Percentiles rank a stretch among this genome's conserved stretches.
Evolutionary conservation across 2,329 filamentous ascomycete genomes (phyloP).

Genomic region (Penicillium sp.): DNA sequence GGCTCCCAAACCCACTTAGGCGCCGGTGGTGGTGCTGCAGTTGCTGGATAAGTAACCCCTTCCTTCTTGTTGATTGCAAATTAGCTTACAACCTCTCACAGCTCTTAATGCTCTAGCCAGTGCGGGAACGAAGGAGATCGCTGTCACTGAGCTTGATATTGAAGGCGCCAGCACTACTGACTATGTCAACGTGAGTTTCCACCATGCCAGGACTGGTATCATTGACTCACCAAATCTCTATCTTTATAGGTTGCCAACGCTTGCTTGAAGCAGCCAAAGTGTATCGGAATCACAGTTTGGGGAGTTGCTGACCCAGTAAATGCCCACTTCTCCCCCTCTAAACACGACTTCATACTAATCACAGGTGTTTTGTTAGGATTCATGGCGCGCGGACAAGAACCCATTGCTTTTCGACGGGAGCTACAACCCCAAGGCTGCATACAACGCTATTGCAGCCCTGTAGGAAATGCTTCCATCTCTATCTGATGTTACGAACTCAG

Average conservation of each 20-base stretch:
- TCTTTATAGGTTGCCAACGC: slow-evolving; percentile 45
- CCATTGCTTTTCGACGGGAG: slow-evolving; percentile 10
- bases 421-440: slow-evolving; percentile 13
- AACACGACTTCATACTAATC: neutral
- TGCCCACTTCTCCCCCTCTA: neutral
- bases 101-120: slow-evolving; percentile 54
- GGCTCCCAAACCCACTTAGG: slow-evolving; percentile 55
- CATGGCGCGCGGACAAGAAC: slow-evolving; percentile 7
- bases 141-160: slow-evolving; percentile 69
- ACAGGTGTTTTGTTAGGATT: slow-evolving; percentile 3
- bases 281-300: slow-evolving; percentile 66
- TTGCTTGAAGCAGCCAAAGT: slow-evolving; percentile 58
- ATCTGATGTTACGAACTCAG: neutral
- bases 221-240: slow-evolving; percentile 14
- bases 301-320: slow-evolving; percentile 42
- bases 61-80: neutral
- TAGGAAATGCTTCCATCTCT: neutral
- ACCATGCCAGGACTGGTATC: slow-evolving; percentile 15
- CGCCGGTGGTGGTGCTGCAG: slow-evolving; percentile 1
- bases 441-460: slow-evolving; percentile 10
- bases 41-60: slow-evolving; percentile 1
- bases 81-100: slow-evolving; percentile 33
- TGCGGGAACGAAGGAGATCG: slow-evolving; percentile 55
- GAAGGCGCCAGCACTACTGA: slow-evolving; percentile 54
- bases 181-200: slow-evolving; percentile 50